Percentiles rank a stretch among this genome's conserved stretches.
These are phyloP conservation scores for peach (Prunus persica) DNA, from an alignment of 306 rosid species.

Conservation along the genomic window Prunus_persica_NCBIv2 NC_034011.1:8524501-8525000, in stretches of 20 bases:
- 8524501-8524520: not conserved
- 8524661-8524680: not conserved
- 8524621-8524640: not conserved
- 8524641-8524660: not conserved
- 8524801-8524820: slow-evolving; percentile 51
- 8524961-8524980: slow-evolving; percentile 54
- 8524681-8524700: not conserved
- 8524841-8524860: slow-evolving; percentile 65
- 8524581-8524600: not conserved
- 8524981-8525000: slow-evolving; percentile 34
- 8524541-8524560: not conserved
- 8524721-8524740: not conserved
- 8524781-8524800: slow-evolving; percentile 48
- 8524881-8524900: slow-evolving; percentile 34
- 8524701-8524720: not conserved
- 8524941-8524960: slow-evolving; percentile 38
- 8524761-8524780: slow-evolving; percentile 50
- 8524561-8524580: not conserved
- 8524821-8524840: slow-evolving; percentile 49
- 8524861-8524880: slow-evolving; percentile 62
- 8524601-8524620: not conserved
- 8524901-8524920: slow-evolving; percentile 44
- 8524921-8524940: slow-evolving; percentile 41
- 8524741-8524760: slow-evolving; percentile 21
- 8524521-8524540: not conserved